Base-by-base conservation (phyloP, 345 rosid genomes). In the Euphorbia pulcherrima region DNA sequence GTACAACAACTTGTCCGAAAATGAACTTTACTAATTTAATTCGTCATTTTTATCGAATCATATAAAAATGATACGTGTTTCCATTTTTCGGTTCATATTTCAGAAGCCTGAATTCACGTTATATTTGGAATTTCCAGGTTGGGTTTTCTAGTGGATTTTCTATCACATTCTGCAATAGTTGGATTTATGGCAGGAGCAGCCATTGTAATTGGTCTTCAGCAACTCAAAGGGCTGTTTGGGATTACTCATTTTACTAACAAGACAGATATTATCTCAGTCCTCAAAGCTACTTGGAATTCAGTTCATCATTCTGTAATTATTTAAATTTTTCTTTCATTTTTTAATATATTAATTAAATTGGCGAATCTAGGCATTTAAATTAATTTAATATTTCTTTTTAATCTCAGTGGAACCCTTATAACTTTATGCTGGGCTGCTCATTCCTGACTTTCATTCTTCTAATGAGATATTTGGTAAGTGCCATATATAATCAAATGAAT, bases 171-270 rank as follows among this genome's bases (percentile, higher is more conserved):
- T 52, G 87, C 96, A 5, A 76, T 90, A 62, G 97, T 92, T n/a
- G 98, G 98, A 64, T 92, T 88, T 85, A 84, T 88, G 89, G 90
- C 84, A 6, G 98, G 96, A 24, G 96, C 98, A 28, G 97, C 98
- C 66, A 82, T 90, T 56, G 90, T 93, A 10, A 93, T 93, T 57
- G 97, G 97, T 40, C 90, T 88, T 51, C 98, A 93, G 75, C 98
- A 93, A 71, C 83, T 90, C 8, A 90, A 90, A 52, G 97, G 98
- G 37, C 80, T 93, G 6, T 82, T 93, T 66, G 97, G 92, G 30
- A 79, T 90, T 58, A 44, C 76, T 77, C 86, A 88, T 57, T 93
- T 85, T 73, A 90, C 96, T 2, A 87, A 81, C 74, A 86, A 86
- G 53, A 90, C 98, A 17, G 96, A 90, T 77, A 75, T 87, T 35